Conservation (phyloP, 768 basidiomycete species). For the Russula sp. region DNA sequence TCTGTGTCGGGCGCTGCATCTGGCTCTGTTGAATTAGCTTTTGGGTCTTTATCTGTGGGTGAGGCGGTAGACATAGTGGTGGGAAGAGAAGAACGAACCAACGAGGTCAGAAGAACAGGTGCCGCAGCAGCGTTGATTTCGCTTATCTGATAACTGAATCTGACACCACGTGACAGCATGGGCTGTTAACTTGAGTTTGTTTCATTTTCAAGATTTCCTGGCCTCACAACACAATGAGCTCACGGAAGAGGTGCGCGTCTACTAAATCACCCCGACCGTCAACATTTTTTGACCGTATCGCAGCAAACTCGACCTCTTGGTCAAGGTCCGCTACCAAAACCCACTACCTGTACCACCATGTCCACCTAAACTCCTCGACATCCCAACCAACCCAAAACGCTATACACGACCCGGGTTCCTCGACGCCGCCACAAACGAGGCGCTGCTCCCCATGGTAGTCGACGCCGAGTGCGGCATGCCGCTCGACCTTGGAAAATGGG, state of each 20-base stretch:
- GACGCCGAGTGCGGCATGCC: conserved; percentile 98
- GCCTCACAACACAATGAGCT: conserved; percentile 34
- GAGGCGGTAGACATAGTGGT: conserved; percentile 12
- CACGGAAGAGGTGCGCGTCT: conserved; percentile 43
- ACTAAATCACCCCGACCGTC: not conserved
- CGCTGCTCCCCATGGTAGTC: conserved; percentile 89
- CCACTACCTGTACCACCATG: conserved; percentile 94
- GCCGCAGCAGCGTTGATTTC: too few relatives aligned
- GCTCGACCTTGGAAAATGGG: conserved; percentile 76
- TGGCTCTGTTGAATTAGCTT: conserved; percentile 12
- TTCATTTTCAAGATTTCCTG: not conserved
- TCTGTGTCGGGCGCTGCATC: conserved; percentile 12
- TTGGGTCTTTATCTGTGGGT: conserved; percentile 1
- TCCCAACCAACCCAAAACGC: conserved; percentile 83
- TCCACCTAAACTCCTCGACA: conserved; percentile 90
- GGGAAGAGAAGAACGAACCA: not conserved
- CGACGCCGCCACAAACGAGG: conserved; percentile 69
- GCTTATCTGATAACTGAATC: conserved; percentile 10
- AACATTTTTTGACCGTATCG: conserved; percentile 16
- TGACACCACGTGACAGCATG: not conserved
- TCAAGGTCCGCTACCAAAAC: conserved; percentile 89
- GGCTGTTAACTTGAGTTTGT: not conserved
- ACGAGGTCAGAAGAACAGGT: too few relatives aligned
- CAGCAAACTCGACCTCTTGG: conserved; percentile 83
- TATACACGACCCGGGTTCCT: conserved; percentile 85